phyloP scores from a whole-genome alignment of 2,329 filamentous ascomycete genomes.

The Chalaropsis ovoidea region DNA sequence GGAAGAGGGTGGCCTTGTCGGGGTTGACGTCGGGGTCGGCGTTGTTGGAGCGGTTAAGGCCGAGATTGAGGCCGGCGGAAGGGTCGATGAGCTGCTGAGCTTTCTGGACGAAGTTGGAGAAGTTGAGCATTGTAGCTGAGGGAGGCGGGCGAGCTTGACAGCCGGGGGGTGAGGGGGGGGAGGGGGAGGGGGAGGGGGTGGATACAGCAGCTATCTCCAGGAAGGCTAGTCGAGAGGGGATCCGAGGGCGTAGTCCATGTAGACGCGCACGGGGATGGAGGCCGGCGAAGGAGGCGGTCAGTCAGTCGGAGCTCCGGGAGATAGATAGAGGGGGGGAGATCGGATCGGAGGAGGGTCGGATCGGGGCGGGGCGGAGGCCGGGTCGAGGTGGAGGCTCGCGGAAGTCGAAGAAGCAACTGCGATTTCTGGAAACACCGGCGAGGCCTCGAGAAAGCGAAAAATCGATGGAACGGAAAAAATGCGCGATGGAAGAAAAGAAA shows the following conservation, averaged over 20 bases:
- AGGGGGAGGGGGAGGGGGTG: constrained; percentile 26
- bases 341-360: too few relatives aligned
- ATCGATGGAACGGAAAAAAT: neutral
- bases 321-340: neutral
- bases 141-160: neutral
- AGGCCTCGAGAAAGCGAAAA: neutral
- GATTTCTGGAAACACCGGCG: neutral
- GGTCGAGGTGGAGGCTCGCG: neutral
- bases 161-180: constrained; percentile 22
- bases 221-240: constrained; percentile 23
- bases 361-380: neutral
- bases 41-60: constrained; percentile 43
- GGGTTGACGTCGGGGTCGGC: constrained; percentile 68
- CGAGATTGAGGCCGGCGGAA: constrained; percentile 52
- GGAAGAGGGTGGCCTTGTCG: constrained; percentile 86
- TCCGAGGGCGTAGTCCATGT: constrained; percentile 18
- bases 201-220: constrained; percentile 19
- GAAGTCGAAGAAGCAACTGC: neutral
- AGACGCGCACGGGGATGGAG: neutral
- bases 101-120: constrained; percentile 81
- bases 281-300: neutral
- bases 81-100: constrained; percentile 92
- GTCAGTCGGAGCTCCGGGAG: neutral
- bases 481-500: neutral
- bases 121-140: constrained; percentile 45